phyloP scores from a whole-genome alignment of 768 basidiomycete species.

The Leccinum rimulosum region DNA sequence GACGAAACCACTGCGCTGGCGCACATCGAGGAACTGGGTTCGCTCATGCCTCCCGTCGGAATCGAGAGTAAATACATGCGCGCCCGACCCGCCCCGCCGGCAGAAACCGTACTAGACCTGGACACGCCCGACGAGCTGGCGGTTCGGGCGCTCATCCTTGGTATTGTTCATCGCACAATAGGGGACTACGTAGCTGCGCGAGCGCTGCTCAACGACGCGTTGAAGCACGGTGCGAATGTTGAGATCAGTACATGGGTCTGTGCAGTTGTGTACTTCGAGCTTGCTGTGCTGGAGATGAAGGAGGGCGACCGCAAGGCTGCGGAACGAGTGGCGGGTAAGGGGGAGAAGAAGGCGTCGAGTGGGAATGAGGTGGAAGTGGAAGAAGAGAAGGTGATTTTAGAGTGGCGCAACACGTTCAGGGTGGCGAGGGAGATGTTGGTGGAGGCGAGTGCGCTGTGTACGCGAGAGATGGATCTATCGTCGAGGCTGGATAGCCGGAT shows the following conservation, averaged over 20 bases:
- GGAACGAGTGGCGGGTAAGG: slow-evolving; percentile 31
- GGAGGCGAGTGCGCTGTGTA: slow-evolving; percentile 43
- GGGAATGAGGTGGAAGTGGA: background rate
- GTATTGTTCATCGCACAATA: slow-evolving; percentile 60
- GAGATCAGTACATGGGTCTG: slow-evolving; percentile 66
- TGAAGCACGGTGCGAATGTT: slow-evolving; percentile 37
- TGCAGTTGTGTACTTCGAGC: slow-evolving; percentile 65
- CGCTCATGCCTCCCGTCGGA: slow-evolving; percentile 45
- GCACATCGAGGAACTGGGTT: slow-evolving; percentile 55
- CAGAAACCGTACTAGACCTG: slow-evolving; percentile 36
- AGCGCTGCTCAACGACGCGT: slow-evolving; percentile 51
- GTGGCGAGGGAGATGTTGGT: slow-evolving; percentile 51
- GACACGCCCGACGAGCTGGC: slow-evolving; percentile 73
- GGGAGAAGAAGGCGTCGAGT: background rate
- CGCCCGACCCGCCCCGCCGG: background rate
- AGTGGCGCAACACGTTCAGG: slow-evolving; percentile 51
- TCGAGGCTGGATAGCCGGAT: slow-evolving; percentile 70
- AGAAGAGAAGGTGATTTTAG: slow-evolving; percentile 11
- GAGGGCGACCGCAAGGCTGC: slow-evolving; percentile 44
- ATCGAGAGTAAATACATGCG: slow-evolving; percentile 32
- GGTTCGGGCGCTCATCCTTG: slow-evolving; percentile 65
- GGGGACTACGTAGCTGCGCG: slow-evolving; percentile 45
- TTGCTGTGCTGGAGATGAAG: slow-evolving; percentile 68
- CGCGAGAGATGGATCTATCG: slow-evolving; percentile 58
- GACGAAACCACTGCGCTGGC: slow-evolving; percentile 48